These are phyloP conservation scores for Kodamaea sagamina DNA, from an alignment of 805 yeast genomes.

Conservation along the genomic window DNA sequence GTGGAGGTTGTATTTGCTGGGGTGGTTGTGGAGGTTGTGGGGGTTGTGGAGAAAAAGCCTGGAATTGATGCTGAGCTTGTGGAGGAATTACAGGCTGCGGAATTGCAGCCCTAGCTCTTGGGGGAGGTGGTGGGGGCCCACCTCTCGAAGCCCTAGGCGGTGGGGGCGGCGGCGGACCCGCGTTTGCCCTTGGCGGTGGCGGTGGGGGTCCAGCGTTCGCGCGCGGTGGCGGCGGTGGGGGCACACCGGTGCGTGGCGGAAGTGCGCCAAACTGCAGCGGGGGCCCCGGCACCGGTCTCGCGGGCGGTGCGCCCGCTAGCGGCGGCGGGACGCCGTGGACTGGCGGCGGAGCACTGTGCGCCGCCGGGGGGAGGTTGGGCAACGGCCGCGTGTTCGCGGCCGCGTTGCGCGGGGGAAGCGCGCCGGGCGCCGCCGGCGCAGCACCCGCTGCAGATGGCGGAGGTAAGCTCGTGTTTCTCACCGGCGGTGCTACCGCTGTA, in stretches of 20 bases:
- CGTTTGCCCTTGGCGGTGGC: conserved; percentile 21
- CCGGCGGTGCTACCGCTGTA: conserved; percentile 32
- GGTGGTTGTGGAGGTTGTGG: conserved; percentile 10
- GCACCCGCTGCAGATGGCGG: conserved; percentile 23
- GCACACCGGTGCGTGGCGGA: conserved; percentile 24
- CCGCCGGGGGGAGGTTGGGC: conserved; percentile 12
- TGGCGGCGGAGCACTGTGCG: conserved; percentile 7
- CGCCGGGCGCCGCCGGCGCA: conserved; percentile 17
- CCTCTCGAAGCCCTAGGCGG: conserved; percentile 29
- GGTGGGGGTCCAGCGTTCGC: conserved; percentile 17
- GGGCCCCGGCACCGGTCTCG: conserved; percentile 19
- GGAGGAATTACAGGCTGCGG: conserved; percentile 22
- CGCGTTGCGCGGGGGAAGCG: conserved; percentile 19
- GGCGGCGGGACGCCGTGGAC: conserved; percentile 15
- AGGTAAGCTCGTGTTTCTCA: conserved; percentile 21
- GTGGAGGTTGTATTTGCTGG: conserved; percentile 18
- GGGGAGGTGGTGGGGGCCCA: conserved; percentile 32
- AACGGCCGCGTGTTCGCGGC: conserved; percentile 20
- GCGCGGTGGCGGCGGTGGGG: conserved; percentile 38
- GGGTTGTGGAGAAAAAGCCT: conserved; percentile 4
- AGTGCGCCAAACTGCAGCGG: conserved; percentile 19
- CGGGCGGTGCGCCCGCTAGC: conserved; percentile 20
- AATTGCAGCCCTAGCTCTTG: conserved; percentile 21
- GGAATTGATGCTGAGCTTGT: conserved; percentile 8
- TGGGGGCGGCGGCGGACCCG: conserved; percentile 34